Percentiles rank a stretch among this genome's conserved stretches.
Conservation (phyloP, 2,329 filamentous ascomycete genomes). For the Colletotrichum orchidophilum region DNA sequence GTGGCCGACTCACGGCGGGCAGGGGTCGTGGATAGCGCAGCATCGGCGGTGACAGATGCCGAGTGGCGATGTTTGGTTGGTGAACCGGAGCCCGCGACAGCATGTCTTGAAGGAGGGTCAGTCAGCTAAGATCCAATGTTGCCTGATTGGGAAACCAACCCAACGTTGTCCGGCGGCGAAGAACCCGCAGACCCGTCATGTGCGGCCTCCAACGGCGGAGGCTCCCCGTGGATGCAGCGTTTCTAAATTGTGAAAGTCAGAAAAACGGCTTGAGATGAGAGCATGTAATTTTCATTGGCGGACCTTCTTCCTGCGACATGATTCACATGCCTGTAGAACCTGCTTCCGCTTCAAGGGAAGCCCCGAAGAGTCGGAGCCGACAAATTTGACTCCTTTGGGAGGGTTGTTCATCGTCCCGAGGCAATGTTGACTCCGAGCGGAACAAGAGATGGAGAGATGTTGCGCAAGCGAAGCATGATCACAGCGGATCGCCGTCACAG, state of each 20-base stretch:
- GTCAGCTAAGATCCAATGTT: conserved; percentile 14
- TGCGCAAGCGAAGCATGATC: conserved; percentile 19
- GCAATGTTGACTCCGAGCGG: conserved; percentile 3
- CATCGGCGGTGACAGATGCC: not conserved
- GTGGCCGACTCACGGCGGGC: conserved; percentile 17
- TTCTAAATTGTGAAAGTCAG: conserved; percentile 51
- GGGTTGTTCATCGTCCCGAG: conserved; percentile 30
- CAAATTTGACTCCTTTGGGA: conserved; percentile 59
- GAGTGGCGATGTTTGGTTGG: conserved; percentile 19
- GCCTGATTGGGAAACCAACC: conserved; percentile 31
- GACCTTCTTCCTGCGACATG: conserved; percentile 66
- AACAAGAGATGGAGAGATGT: not conserved
- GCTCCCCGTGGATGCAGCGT: conserved; percentile 54
- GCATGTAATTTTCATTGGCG: conserved; percentile 2
- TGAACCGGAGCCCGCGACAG: not conserved
- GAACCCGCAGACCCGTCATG: conserved; percentile 14
- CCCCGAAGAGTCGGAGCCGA: conserved; percentile 63
- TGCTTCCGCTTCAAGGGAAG: conserved; percentile 68
- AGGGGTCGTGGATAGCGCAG: not conserved
- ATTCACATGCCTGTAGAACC: conserved; percentile 65
- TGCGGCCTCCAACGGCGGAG: conserved; percentile 21
- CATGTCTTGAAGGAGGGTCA: not conserved
- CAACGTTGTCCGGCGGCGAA: conserved; percentile 11
- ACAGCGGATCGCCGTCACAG: not conserved
- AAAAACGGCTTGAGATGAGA: not conserved